Base-by-base conservation (phyloP, 441 rosid genomes). In the Adansonia gregorii region DNA sequence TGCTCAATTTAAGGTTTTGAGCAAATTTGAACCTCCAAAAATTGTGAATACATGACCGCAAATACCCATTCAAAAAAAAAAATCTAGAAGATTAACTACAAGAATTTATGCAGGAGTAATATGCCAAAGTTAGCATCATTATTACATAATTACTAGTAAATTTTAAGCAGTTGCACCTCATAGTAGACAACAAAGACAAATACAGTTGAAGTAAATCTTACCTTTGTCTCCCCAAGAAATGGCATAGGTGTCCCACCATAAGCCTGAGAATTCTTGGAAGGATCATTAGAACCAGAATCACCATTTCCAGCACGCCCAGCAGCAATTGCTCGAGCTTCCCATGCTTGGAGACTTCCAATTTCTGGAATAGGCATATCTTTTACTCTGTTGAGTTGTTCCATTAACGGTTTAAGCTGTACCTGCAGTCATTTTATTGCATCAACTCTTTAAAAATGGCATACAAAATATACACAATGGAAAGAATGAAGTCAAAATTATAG, bases 291-390 rank as follows among this genome's bases (percentile, higher is more conserved):
- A 77, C 80, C 83, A 63, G 82, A 77, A 82, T 89, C 95, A 27
- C 94, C 94, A 69, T 86, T 85, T 72, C 52, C 73, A 12, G 80
- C 89, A 72, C 92, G 97, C 35, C 83, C 92, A 82, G 86, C 91
- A n/a, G 89, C 91, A 80, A 83, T 88, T 75, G 94, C 99, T 73
- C 87, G 98, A 87, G 95, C 93, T 86, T 94, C 97, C 99, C 99
- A 94, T 9, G 94, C 94, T 79, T 79, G 96, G 73, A 96, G 92
- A 73, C 80, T 80, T 81, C 90, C 98, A 86, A 86, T 91, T 78
- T 89, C 98, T 52, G 99, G 99, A 82, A 86, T 79, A 14, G 86
- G 77, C 84, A 96, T 75, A 87, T 93, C 98, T 85, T 93, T 92
- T 52, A 96, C 92, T 85, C 94, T 88, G 78, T 58, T 85, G 65